These are phyloP conservation scores for Tolypocladium amazonense DNA, from an alignment of 2,329 filamentous ascomycete genomes.

Conservation along the genomic window DNA sequence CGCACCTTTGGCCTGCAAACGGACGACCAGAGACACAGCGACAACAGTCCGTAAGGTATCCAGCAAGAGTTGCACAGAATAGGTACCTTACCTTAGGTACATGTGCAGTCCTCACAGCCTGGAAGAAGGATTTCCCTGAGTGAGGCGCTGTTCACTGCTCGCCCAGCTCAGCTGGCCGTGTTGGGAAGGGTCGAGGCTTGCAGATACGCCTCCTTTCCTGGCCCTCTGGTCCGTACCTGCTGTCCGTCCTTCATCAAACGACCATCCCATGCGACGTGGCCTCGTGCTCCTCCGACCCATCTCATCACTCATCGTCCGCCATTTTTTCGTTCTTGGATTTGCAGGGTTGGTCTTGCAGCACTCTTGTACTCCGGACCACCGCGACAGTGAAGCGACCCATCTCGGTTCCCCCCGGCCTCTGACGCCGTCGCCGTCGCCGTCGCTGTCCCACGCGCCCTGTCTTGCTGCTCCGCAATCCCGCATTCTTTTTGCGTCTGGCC, in stretches of 20 bases:
- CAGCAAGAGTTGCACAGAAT: neutral
- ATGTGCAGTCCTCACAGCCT: neutral
- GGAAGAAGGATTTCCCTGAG: neutral
- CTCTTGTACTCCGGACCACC: neutral
- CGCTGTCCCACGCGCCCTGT: neutral
- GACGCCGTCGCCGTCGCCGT: neutral
- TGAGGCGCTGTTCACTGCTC: neutral
- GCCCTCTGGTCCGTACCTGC: neutral
- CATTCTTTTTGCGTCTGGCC: constrained; percentile 4
- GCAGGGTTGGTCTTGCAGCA: neutral
- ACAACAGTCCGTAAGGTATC: neutral
- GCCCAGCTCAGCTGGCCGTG: neutral
- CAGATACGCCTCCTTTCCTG: neutral
- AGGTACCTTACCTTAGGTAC: neutral
- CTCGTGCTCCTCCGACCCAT: neutral
- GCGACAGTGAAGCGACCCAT: neutral
- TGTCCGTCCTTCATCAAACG: neutral
- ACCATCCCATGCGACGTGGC: neutral
- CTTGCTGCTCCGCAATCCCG: neutral
- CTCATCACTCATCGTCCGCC: neutral
- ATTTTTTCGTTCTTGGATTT: neutral
- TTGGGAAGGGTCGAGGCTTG: neutral
- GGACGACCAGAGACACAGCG: neutral
- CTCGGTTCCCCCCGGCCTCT: neutral
- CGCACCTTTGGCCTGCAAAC: neutral